Evolutionary conservation across 176 grass and related monocot species (phyloP), one percentile per base, ranked within the genome.

Genomic region (Thalia dealbata): DNA sequence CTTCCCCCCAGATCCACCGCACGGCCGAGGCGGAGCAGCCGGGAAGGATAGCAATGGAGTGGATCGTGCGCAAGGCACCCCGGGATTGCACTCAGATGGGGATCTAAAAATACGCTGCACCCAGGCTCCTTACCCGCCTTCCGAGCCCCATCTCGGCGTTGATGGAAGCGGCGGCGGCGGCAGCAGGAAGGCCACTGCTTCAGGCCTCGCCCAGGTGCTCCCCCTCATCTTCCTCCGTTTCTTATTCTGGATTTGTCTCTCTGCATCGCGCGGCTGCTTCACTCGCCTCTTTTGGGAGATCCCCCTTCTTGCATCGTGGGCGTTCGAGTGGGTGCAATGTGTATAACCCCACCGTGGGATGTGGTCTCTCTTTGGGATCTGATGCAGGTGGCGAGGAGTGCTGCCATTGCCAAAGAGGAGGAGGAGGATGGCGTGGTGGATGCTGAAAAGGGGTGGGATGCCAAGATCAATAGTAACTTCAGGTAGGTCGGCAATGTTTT

Each of bases 311-410:
- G 45, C n/a, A n/a, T 71, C 22, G n/a, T 29, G 14, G 14, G 28
- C 16, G 63, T 66, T 28, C 26, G 18, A 43, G 25, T 52, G 69
- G 46, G 69, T 71, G 69, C 69, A 71, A 71, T 71, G 69, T 71
- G 69, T 16, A 32, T 58, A 14, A 8, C 30, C 72, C 72, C 30
- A 60, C 44, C 25, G 25, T 58, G 28, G 52, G 21, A 35, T 59
- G 74, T 51, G 25, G 22, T 19, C 38, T 26, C n/a, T 12, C 15
- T 35, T 76, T 19, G 61, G 60, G 43, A 21, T 52, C 28, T 66
- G 41, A 30, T 76, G 74, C 45, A 76, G 74, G 74, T 76, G 61
- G 4, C 66, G 44, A 64, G 35, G 58, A 52, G 27, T 54, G 74
- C 16, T 19, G 32, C 32, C 32, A 38, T 38, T 38, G 32, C 32